phyloP scores from a whole-genome alignment of 2,329 filamentous ascomycete genomes.

The Paecilomyces sp. region DNA sequence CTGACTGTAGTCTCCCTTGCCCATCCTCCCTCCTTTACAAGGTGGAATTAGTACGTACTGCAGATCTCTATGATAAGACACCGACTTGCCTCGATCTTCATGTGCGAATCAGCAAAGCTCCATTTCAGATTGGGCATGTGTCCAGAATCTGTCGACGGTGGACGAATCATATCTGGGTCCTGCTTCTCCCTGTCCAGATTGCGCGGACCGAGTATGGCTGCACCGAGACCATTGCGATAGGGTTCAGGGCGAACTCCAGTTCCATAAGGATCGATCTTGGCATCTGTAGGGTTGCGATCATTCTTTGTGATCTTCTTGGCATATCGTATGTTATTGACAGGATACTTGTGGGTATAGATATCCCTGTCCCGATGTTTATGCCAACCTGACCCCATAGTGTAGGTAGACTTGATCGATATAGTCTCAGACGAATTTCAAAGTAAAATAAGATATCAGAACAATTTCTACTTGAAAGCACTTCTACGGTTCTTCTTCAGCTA shows the following conservation, averaged over 20 bases:
- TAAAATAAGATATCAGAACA: background rate
- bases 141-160: constrained; percentile 66
- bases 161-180: constrained; percentile 64
- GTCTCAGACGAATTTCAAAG: background rate
- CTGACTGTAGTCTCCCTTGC: constrained; percentile 56
- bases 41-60: background rate
- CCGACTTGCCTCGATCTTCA: constrained; percentile 52
- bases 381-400: background rate
- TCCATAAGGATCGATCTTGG: constrained; percentile 54
- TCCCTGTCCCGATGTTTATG: background rate
- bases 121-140: constrained; percentile 65
- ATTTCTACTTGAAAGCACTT: background rate
- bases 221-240: constrained; percentile 56
- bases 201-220: constrained; percentile 62
- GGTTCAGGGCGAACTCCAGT: constrained; percentile 59
- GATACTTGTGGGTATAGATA: background rate
- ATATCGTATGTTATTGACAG: background rate
- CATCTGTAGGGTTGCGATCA: constrained; percentile 54
- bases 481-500: background rate
- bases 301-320: background rate
- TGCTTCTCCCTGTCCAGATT: constrained; percentile 62
- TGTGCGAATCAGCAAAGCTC: constrained; percentile 60
- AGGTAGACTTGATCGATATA: background rate
- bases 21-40: constrained; percentile 62
- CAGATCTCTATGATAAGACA: background rate